Evolutionary conservation across 2,329 filamentous ascomycete genomes (phyloP).

Genomic region (Torrubiella hemipterigena): DNA sequence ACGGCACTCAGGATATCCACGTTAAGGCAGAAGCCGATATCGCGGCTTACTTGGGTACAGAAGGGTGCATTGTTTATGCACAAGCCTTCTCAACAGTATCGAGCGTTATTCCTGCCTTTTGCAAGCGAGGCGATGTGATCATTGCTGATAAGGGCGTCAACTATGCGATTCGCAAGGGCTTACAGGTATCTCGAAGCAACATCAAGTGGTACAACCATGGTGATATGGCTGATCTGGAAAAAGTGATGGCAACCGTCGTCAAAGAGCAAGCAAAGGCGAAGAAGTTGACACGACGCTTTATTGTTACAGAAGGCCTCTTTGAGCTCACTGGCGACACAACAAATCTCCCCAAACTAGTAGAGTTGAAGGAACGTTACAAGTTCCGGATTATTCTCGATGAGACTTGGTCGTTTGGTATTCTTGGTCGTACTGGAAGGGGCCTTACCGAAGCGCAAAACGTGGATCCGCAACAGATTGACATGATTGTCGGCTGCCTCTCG

Average conservation of each 20-base stretch:
- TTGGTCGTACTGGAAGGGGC: constrained; percentile 82
- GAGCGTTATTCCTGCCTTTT: constrained; percentile 94
- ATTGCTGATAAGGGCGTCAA: constrained; percentile 90
- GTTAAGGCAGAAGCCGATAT: constrained; percentile 95
- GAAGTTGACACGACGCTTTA: constrained; percentile 82
- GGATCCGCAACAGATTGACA: constrained; percentile 84
- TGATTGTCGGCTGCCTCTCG: constrained; percentile 89
- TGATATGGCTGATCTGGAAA: constrained; percentile 86
- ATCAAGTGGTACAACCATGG: constrained; percentile 94
- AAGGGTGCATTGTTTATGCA: constrained; percentile 87
- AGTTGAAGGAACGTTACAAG: constrained; percentile 92
- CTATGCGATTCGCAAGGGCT: constrained; percentile 84
- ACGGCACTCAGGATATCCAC: constrained; percentile 95
- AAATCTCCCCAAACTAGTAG: constrained; percentile 79
- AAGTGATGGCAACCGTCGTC: constrained; percentile 70
- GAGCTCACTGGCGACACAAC: constrained; percentile 80
- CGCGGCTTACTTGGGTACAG: constrained; percentile 75
- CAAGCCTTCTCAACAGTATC: constrained; percentile 94
- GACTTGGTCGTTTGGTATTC: constrained; percentile 91
- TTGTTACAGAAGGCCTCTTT: constrained; percentile 90
- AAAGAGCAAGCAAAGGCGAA: constrained; percentile 78
- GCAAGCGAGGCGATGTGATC: constrained; percentile 93
- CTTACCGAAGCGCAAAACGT: constrained; percentile 96
- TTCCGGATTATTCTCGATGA: constrained; percentile 96
- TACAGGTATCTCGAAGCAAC: constrained; percentile 84